Evolutionary conservation across 768 basidiomycete species (phyloP), one percentile per base, ranked within the genome.

Genomic region (Xanthoconium stramineum): DNA sequence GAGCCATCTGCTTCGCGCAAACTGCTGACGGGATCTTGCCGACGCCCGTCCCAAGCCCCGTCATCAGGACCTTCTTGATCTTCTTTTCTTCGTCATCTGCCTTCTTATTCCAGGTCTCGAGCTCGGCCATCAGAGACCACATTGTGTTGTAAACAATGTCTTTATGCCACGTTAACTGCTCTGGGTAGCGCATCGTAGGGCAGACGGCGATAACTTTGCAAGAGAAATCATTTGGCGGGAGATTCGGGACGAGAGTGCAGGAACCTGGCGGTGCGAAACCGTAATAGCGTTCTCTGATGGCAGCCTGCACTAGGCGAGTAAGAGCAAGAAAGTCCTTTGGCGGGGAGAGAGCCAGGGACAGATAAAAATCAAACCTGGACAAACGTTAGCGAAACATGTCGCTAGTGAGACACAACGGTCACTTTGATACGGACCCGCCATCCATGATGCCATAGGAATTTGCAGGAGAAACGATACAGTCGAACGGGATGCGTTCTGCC

Each of bases 61-160:
- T 45, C 51, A 49, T 53, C 35, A 45, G 6, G 3, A 57, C 55
- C 20, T 24, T 56, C 13, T 47, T 47, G 55, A 51, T 56, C 37
- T 47, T 51, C 32, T 43, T 48, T 12, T 47, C 47, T 8, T 55
- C 57, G 33, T 47, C 57, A 12, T 45, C 30, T 19, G 15, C 46
- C 11, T 47, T 38, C 6, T 33, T 35, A 50, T 71, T 72, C 67
- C 70, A 69, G 4, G 45, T 57, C 50, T 61, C 57, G 12, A 74
- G 33, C 49, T 63, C 60, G 20, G 58, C 61, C 6, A 71, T 58
- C 20, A 74, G 54, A 38, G 56, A 58, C 74, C 70, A 74, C 65
- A 70, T 68, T 17, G 58, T 64, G 44, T 73, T 69, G 60, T 72
- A 73, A 20, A 72, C 70, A 32, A 74, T 61, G 51, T 72, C 72